Conservation (phyloP, 2,329 filamentous ascomycete species). For the Colletotrichum lupini region DNA sequence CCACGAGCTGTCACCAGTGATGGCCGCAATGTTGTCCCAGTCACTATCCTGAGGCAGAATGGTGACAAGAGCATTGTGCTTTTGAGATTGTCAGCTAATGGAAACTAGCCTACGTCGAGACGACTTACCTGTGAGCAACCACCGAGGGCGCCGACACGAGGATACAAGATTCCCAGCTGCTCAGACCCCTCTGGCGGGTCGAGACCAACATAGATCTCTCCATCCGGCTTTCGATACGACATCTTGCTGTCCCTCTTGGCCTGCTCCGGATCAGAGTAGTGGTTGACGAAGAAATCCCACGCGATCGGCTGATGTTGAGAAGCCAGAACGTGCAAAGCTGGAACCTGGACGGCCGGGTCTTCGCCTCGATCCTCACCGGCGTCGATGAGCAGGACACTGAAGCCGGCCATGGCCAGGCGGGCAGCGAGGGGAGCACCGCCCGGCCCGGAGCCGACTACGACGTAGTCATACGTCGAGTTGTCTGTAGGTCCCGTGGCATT, state of each 20-base stretch:
- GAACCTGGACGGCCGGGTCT: too few species aligned
- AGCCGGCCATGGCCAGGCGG: too few species aligned
- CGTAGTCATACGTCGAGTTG: too few species aligned
- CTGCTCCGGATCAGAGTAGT: slow-evolving; percentile 62
- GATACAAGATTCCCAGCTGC: slow-evolving; percentile 44
- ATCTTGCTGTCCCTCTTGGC: slow-evolving; percentile 63
- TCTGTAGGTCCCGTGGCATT: too few species aligned
- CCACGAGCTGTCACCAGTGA: slow-evolving; percentile 72
- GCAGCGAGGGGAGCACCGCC: too few species aligned
- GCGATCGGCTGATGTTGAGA: slow-evolving; percentile 19
- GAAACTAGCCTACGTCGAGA: neutral
- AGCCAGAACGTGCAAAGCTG: neutral
- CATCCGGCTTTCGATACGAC: slow-evolving; percentile 48
- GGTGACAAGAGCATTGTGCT: slow-evolving; percentile 70
- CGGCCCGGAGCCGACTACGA: too few species aligned
- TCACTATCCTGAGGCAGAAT: slow-evolving; percentile 69
- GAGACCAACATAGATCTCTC: slow-evolving; percentile 42
- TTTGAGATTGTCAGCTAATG: slow-evolving; percentile 39
- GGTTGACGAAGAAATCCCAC: slow-evolving; percentile 73
- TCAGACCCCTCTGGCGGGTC: slow-evolving; percentile 49
- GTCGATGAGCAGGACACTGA: too few species aligned
- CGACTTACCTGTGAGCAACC: slow-evolving; percentile 52
- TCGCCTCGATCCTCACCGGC: too few species aligned
- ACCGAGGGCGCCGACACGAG: slow-evolving; percentile 56
- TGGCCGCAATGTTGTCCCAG: slow-evolving; percentile 64